A percentile compares a stretch with the other conserved stretches of the same genome.
Evolutionary conservation across 2,329 filamentous ascomycete species (phyloP).

Genomic region (Claviceps pusilla): DNA sequence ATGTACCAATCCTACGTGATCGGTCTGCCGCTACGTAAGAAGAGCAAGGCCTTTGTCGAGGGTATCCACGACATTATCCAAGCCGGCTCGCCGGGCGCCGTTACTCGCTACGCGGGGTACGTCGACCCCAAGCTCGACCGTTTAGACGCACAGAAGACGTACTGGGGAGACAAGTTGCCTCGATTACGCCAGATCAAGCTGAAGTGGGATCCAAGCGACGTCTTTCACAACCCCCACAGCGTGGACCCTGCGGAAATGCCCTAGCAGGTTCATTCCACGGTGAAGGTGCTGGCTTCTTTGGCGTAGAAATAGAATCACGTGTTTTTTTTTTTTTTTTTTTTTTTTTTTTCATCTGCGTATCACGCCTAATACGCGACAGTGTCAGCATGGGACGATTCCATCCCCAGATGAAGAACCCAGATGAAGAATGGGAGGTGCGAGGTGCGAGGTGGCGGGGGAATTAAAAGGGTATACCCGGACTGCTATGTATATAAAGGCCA

Average conservation of each 20-base stretch:
- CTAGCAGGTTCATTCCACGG: constrained; percentile 38
- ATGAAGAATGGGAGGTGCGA: no score
- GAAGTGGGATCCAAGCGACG: constrained; percentile 34
- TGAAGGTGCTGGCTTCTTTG: constrained; percentile 25
- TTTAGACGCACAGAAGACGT: constrained; percentile 29
- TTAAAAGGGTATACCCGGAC: no score
- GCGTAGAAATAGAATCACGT: constrained; percentile 42
- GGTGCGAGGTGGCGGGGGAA: no score
- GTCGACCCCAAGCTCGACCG: constrained; percentile 37
- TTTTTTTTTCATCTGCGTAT: no score
- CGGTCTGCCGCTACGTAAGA: constrained; percentile 29
- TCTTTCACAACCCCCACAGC: constrained; percentile 47
- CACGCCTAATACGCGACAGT: no score
- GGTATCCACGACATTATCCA: constrained; percentile 33
- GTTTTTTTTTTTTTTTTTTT: no score
- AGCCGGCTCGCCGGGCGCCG: constrained; percentile 20
- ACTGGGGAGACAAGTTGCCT: constrained; percentile 40
- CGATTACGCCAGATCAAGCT: constrained; percentile 34
- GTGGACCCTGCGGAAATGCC: constrained; percentile 35
- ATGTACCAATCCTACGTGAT: constrained; percentile 49
- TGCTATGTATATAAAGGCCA: no score
- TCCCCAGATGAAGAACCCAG: no score
- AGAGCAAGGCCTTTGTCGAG: constrained; percentile 34
- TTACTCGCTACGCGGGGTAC: constrained; percentile 48
- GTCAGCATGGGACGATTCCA: no score